Base-by-base conservation (phyloP, 1,139 yeast genomes). In the Kodamaea fungicola region DNA sequence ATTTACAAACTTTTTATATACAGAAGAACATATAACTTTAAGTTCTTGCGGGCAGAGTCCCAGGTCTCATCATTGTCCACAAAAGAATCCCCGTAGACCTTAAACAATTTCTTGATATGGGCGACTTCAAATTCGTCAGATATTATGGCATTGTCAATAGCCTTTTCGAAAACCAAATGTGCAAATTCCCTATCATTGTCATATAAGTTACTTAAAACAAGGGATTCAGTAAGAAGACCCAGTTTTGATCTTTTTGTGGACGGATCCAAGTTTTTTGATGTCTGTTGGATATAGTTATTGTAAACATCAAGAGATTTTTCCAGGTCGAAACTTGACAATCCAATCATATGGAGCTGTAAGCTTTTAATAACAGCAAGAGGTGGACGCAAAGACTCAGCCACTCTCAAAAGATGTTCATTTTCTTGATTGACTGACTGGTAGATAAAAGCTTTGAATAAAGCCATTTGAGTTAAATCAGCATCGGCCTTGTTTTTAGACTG, bases 161-260 rank as follows among this genome's bases (percentile, higher is more conserved):
- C 77, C 46, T 79, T 81, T 30, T 77, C 80, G 44, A 73, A 69
- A n/a, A 83, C 59, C 31, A 81, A 69, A 30, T 71, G 67, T 0
- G 88, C 87, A 54, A 83, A 74, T 39, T 78, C 81, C 28, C 86
- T 55, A 49, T 83, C 88, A 28, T 67, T 62, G 27, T 70, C 67
- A 13, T 69, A 61, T 27, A 83, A 57, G 37, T 62, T 66, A 1
- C 77, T 69, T 16, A 78, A 49, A 13, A 80, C 58, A 35, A 82
- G 58, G 1, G 83, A 61, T 46, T 80, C 80, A 0, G 82, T 72
- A 16, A 81, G 50, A 22, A 62, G 46, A 0, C 80, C 81, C 13
- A 74, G 60, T 2, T 71, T 63, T 0, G 79, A 67, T 22, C 74
- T 49, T 3, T 58, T 57, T 2, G 67, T 57, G 2, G 32, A 40